phyloP scores from a whole-genome alignment of 2,329 filamentous ascomycete species.

The Drechslerella coelobrocha region DNA sequence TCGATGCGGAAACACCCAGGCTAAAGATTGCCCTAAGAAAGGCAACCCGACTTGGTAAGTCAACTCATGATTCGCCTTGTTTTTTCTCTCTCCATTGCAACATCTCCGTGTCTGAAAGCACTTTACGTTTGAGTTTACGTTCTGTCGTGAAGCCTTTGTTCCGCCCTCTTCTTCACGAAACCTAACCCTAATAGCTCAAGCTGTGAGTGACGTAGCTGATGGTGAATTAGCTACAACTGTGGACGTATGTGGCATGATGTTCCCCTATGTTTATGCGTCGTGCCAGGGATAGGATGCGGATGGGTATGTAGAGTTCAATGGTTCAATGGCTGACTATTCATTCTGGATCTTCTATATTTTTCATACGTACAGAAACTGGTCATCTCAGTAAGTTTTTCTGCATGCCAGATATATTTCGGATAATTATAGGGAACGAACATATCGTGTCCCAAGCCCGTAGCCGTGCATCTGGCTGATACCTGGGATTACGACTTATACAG shows the following conservation, averaged over 20 bases:
- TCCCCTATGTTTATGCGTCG: conserved; percentile 44
- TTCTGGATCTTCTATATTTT: conserved; percentile 54
- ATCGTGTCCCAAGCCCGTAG: background rate
- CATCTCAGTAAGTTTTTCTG: conserved; percentile 72
- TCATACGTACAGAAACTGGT: conserved; percentile 64
- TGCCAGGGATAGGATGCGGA: conserved; percentile 25
- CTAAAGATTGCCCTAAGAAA: conserved; percentile 84
- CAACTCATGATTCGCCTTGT: conserved; percentile 13
- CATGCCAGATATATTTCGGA: conserved; percentile 1
- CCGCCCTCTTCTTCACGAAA: conserved; percentile 17
- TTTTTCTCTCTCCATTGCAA: conserved; percentile 8
- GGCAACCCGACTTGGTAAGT: conserved; percentile 80
- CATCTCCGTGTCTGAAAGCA: background rate
- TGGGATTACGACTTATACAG: conserved; percentile 58
- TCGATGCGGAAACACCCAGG: conserved; percentile 67
- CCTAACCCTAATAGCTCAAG: conserved; percentile 44
- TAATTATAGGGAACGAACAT: background rate
- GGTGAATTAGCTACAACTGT: conserved; percentile 74
- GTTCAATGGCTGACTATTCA: conserved; percentile 45
- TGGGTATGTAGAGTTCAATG: conserved; percentile 25
- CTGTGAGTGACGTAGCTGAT: conserved; percentile 52
- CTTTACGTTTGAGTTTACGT: background rate
- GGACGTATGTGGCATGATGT: conserved; percentile 66
- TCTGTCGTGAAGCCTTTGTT: conserved; percentile 5
- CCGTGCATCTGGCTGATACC: background rate